Evolutionary conservation across 108 stramenopile genomes (phyloP), one percentile per base, ranked within the genome.

Genomic region (Ochromonas danica): DNA sequence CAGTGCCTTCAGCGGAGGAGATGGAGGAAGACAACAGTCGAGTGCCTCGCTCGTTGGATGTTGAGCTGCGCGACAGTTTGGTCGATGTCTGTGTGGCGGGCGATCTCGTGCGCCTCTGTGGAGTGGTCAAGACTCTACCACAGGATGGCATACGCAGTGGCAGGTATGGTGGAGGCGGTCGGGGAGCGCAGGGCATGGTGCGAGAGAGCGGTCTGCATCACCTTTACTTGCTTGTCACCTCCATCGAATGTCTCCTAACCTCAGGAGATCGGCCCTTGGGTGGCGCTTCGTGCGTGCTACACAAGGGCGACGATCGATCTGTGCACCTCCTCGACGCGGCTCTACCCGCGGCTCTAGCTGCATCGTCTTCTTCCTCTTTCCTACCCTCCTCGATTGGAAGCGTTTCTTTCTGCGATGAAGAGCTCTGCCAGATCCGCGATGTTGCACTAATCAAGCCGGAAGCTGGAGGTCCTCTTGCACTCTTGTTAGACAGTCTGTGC

Each of bases 401-500:
- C 38, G 72, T 51, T 22, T 14, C 22, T 51, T 51, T 51, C 45
- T 51, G 6, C 45, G 22, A n/a, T n/a, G 14, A 51, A 51, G 45
- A 51, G 22, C 45, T 51, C 45, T 14, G 14, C 22, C 22, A 22
- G 45, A 51, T 51, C 22, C 45, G 45, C 45, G 6, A 6, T 14
- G 14, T 51, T 51, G 45, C 45, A 51, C 45, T 51, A n/a, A n/a
- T n/a, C n/a, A n/a, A n/a, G n/a, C n/a, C n/a, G n/a, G n/a, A n/a
- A n/a, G n/a, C n/a, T n/a, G n/a, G n/a, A n/a, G n/a, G n/a, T n/a
- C n/a, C n/a, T n/a, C n/a, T n/a, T n/a, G n/a, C n/a, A n/a, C n/a
- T n/a, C n/a, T n/a, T n/a, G n/a, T n/a, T n/a, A n/a, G 22, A 51
- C 22, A 51, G 22, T 22, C 22, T 51, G 22, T 51, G 94, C 79